Evolutionary conservation across 148 eudicot genomes (phyloP), one percentile per base, ranked within the genome.

Genomic region (Salicornia ramosissima): DNA sequence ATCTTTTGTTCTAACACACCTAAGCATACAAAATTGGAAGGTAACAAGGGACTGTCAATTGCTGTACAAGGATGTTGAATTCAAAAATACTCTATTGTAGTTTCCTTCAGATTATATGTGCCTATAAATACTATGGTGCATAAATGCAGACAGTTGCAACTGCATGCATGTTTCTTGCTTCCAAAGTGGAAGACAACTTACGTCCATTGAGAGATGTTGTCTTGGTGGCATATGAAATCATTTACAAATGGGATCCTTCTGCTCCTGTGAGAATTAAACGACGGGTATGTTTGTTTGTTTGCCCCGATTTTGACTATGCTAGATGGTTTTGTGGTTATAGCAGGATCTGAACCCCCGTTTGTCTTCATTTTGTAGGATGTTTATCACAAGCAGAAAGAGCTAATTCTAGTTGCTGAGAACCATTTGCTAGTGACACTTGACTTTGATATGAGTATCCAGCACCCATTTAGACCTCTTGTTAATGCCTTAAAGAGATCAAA

Each of bases 391-490:
- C 89, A 90, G 72, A 84, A 82, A 79, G 83, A 86, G 52, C 72
- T 83, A 46, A 79, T 86, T 50, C 33, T 88, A 63, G 69, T 57
- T 51, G 90, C 85, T 52, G 96, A 90, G 80, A 74, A 83, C 59
- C 80, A 88, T 68, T 19, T 90, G 36, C 69, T 90, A 67, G 69
- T 78, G 36, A 88, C 90, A 10, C 67, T 86, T 73, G 86, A 86
- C 29, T 90, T 84, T 78, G 90, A 90, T 80, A 82, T 88, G 67
- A 81, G 75, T 68, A 82, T 90, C 21, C 83, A 83, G 71, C 90
- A 83, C 56, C 87, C 96, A 14, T 90, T 86, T 74, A 82, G 80
- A 72, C 86, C 96, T 49, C 92, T 90, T 77, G 87, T 87, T 68
- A 78, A 72, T 22, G 96, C 89, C 73, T 71, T 90, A 45, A 90